Evolutionary conservation across 108 stramenopile species (phyloP).

Genomic region (Nitzschia inconspicua): DNA sequence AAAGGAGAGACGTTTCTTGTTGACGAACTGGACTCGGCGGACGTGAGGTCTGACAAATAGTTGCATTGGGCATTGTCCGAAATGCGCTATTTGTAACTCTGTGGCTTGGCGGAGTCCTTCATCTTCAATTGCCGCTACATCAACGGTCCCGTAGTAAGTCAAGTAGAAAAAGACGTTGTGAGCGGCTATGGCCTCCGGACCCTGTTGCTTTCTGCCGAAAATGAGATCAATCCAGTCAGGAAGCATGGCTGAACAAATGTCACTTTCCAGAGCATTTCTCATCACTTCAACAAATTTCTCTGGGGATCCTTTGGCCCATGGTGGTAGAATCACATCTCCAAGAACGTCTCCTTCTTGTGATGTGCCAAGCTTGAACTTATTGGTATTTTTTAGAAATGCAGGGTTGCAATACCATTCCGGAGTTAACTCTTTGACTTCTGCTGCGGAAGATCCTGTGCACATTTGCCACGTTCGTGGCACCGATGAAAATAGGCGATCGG

Average conservation of each 20-base stretch:
- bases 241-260: conserved; percentile 88
- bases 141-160: conserved; percentile 97
- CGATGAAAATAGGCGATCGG: conserved; percentile 95
- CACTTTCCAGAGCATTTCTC: conserved; percentile 81
- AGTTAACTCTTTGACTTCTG: conserved; percentile 95
- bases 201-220: conserved; percentile 93
- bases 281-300: conserved; percentile 88
- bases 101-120: conserved; percentile 83
- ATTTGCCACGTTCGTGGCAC: conserved; percentile 91
- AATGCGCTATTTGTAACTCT: conserved; percentile 95
- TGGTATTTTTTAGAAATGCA: conserved; percentile 84
- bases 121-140: conserved; percentile 93
- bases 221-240: conserved; percentile 99
- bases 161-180: conserved; percentile 98
- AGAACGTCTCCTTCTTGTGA: conserved; percentile 92
- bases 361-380: conserved; percentile 91
- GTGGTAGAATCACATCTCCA: conserved; percentile 94
- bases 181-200: conserved; percentile 89
- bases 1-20: conserved; percentile 30
- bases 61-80: conserved; percentile 98
- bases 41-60: conserved; percentile 56
- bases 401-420: conserved; percentile 96
- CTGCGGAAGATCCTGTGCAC: conserved; percentile 83
- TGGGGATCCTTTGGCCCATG: conserved; percentile 95
- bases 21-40: conserved; percentile 25